Evolutionary conservation across 495 filamentous ascomycete species (phyloP).

Genomic region (Penicillium tannophilum): DNA sequence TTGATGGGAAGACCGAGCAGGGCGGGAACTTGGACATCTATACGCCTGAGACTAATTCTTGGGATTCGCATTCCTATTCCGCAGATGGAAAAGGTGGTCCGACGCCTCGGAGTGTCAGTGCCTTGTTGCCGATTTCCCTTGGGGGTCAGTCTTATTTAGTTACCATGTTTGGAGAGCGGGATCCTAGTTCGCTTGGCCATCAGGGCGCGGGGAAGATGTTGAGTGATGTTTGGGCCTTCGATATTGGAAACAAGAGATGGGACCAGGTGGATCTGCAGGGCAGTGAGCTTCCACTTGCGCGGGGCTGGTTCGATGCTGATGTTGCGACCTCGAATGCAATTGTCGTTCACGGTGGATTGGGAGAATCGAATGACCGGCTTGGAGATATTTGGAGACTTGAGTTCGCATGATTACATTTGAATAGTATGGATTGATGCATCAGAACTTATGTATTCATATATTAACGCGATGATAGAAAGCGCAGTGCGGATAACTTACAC

Average conservation of each 20-base stretch:
- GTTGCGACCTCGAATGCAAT: constrained; percentile 29
- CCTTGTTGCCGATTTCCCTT: constrained; percentile 48
- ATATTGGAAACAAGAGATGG: constrained; percentile 57
- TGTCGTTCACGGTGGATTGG: constrained; percentile 51
- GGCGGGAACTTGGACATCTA: constrained; percentile 67
- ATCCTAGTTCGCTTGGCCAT: constrained; percentile 63
- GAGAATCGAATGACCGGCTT: constrained; percentile 47
- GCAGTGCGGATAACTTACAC: no score
- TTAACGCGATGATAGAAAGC: neutral
- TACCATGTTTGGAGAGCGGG: constrained; percentile 67
- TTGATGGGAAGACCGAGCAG: constrained; percentile 63
- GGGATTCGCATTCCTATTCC: constrained; percentile 49
- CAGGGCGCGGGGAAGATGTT: constrained; percentile 69
- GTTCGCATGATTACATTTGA: constrained; percentile 7
- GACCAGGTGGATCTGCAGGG: constrained; percentile 51
- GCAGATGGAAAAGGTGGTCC: constrained; percentile 44
- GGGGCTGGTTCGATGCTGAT: constrained; percentile 52
- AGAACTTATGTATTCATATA: neutral
- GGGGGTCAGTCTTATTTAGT: constrained; percentile 61
- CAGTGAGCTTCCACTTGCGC: constrained; percentile 40
- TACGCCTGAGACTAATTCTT: constrained; percentile 31
- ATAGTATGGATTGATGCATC: neutral
- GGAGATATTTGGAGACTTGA: constrained; percentile 49
- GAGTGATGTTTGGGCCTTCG: constrained; percentile 74
- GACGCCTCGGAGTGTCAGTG: constrained; percentile 47